These are phyloP conservation scores for Pseudogymnoascus sp. DNA, from an alignment of 2,329 filamentous ascomycete genomes.

Conservation along the genomic window DNA sequence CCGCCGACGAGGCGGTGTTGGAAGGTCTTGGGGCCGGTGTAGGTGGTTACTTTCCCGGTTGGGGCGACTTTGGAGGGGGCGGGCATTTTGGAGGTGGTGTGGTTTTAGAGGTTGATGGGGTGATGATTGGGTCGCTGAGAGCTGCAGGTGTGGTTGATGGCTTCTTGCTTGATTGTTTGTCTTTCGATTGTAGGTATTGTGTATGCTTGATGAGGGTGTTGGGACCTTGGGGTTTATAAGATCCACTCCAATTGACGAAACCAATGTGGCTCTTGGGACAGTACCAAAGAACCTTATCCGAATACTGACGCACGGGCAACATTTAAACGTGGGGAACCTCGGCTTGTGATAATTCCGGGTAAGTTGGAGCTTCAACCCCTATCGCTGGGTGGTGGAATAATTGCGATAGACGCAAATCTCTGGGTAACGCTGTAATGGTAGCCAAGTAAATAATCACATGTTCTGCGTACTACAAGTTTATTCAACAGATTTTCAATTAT, in stretches of 20 bases:
- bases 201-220: not conserved
- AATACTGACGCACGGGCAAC: not conserved
- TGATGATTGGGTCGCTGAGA: not conserved
- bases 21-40: not conserved
- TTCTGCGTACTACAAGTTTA: not conserved
- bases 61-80: not conserved
- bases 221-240: constrained; percentile 5
- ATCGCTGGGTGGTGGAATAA: not conserved
- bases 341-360: not conserved
- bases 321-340: constrained; percentile 4
- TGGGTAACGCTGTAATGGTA: not conserved
- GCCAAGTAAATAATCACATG: not conserved
- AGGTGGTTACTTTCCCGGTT: not conserved
- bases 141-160: not conserved
- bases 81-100: not conserved
- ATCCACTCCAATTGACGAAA: constrained; percentile 1
- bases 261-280: not conserved
- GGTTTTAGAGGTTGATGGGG: not conserved
- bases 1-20: not conserved
- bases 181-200: not conserved
- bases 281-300: not conserved
- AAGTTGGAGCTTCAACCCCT: not conserved
- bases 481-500: not conserved
- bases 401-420: not conserved
- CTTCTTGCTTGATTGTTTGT: not conserved